These are phyloP conservation scores for Candida montana DNA, from an alignment of 805 yeast genomes.

Conservation along the genomic window DNA sequence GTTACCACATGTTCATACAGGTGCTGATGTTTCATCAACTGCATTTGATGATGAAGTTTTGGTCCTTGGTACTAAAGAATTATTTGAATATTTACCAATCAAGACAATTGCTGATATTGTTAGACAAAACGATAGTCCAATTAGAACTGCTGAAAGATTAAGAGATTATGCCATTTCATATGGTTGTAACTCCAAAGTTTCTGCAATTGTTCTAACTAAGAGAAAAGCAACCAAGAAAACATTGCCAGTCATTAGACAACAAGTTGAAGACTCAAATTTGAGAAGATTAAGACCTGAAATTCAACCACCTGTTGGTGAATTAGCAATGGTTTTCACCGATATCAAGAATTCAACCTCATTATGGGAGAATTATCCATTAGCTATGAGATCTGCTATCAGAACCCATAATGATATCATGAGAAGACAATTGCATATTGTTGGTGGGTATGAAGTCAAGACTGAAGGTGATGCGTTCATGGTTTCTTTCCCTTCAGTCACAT, in stretches of 20 bases:
- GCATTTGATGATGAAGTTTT: conserved; percentile 75
- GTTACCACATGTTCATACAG: conserved; percentile 83
- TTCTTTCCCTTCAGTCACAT: conserved; percentile 86
- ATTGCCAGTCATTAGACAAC: conserved; percentile 38
- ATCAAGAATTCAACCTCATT: conserved; percentile 87
- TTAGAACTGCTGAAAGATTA: conserved; percentile 86
- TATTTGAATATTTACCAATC: conserved; percentile 81
- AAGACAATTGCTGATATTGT: conserved; percentile 90
- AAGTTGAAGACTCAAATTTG: conserved; percentile 68
- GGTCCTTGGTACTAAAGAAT: conserved; percentile 72
- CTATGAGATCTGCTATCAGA: conserved; percentile 95
- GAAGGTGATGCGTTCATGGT: conserved; percentile 99
- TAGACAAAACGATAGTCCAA: conserved; percentile 75
- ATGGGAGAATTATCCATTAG: conserved; percentile 90
- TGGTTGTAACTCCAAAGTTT: conserved; percentile 74
- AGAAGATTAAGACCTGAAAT: conserved; percentile 86
- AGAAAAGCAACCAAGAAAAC: conserved; percentile 41
- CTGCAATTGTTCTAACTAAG: conserved; percentile 74
- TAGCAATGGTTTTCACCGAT: conserved; percentile 96
- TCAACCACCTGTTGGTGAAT: conserved; percentile 88
- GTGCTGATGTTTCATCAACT: conserved; percentile 69
- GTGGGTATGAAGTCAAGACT: conserved; percentile 97
- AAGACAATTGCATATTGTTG: conserved; percentile 82
- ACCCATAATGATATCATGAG: conserved; percentile 94
- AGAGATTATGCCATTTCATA: conserved; percentile 93